Evolutionary conservation across 1,284 basidiomycete genomes (phyloP), one percentile per base, ranked within the genome.

Genomic region (Xerocomus amazonicus): DNA sequence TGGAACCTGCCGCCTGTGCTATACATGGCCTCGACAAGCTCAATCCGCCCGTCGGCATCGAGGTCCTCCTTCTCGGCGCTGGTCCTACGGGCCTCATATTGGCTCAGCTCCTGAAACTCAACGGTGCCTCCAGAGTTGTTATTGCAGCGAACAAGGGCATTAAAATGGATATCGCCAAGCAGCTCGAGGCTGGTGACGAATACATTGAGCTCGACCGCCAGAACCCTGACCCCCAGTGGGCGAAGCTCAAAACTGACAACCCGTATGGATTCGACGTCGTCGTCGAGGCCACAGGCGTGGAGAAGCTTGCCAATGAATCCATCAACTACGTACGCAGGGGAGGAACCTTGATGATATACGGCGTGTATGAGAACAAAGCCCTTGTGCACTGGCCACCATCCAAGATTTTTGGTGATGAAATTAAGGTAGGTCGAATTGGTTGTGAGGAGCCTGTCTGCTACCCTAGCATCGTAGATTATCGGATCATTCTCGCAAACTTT

Each of bases 181-280:
- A 88, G 56, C 76, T 93, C 28, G 76, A 84, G 9, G 87, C 83
- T 7, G 90, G 74, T 10, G 88, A 93, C 63, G 84, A 84, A 61
- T 93, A 92, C 67, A 76, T 93, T 59, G 90, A 92, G 65, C 75
- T 94, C 32, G 88, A 93, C 62, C 72, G 91, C 54, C 62, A 77
- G 54, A 76, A 88, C 63, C 84, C 90, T n/a, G 77, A 76, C n/a
- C 70, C 77, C 1, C 89, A 92, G 64, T 93, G 90, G 90, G 76
- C 74, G 33, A 72, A 87, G 67, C 71, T 94, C 57, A 90, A 85
- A 73, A 72, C 82, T 61, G 82, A 86, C 54, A 80, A 93, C 67
- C 88, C 87, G 29, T 84, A 89, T 63, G 90, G 91, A 19, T 93
- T 94, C 63, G 91, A 94, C 66, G 81, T 92, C 35, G 91, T 94